Base-by-base conservation (phyloP, 371 early-diverging fungal genomes). In the Lichtheimia ornata region DNA sequence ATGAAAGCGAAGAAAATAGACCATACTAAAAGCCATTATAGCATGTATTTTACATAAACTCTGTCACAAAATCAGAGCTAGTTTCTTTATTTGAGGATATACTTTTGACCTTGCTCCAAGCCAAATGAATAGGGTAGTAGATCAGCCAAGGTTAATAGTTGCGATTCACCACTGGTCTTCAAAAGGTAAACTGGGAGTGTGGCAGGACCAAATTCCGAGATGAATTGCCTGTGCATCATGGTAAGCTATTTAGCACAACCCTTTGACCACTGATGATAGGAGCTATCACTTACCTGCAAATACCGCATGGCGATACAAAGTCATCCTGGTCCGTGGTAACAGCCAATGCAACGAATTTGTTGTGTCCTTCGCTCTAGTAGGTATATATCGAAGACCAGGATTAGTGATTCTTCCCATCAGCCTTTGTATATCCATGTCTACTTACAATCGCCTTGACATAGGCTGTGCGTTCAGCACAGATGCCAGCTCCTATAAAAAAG, bases 401-500 rank as follows among this genome's bases (percentile, higher is more conserved):
- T 55, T 17, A 35, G 35, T 4, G n/a, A 0, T 22, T 47, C 30
- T 54, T 1, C 53, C 17, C 27, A 18, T 22, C 22, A 22, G 22
- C 3, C 20, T 42, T 12, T 14, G 3, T 15, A 2, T 59, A 14
- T 9, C 18, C 35, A 6, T 52, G 15, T 11, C 11, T 35, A 52
- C 83, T 72, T 84, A 87, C 88, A 53, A 94, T 83, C 24, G 93
- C 94, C 64, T 94, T 93, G 13, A 86, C 85, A 68, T 87, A 86
- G 1, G 93, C 93, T 5, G 91, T 91, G 60, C 93, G 76, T 73
- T 94, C 94, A 42, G 93, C 94, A 74, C 94, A 94, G 44, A 92
- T 91, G 53, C 82, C 78, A 18, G 72, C 85, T 50, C 88, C 87
- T 83, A 58, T 49, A 58, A 52, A 64, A 63, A 52, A 56, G 50